These are phyloP conservation scores for Coniophora puteana DNA, from an alignment of 1,284 basidiomycete species.

Conservation along the genomic window DNA sequence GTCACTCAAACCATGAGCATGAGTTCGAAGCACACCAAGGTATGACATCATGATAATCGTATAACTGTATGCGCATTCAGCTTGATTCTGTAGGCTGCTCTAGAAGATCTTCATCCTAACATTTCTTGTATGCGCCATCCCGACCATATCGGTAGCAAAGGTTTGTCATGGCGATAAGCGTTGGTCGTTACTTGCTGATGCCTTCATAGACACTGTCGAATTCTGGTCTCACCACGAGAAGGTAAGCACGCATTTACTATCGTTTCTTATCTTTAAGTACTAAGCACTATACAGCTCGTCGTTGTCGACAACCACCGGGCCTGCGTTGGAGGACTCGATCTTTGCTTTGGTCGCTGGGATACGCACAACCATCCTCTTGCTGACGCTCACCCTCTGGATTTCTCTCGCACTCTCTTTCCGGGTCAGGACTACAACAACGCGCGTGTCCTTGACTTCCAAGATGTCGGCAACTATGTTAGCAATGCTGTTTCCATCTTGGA, in stretches of 20 bases:
- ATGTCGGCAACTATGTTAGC: slow-evolving; percentile 77
- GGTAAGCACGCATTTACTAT: slow-evolving; percentile 15
- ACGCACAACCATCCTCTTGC: slow-evolving; percentile 82
- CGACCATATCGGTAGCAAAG: slow-evolving; percentile 83
- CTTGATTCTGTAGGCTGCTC: slow-evolving; percentile 47
- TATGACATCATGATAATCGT: slow-evolving; percentile 17
- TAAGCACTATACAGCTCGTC: slow-evolving; percentile 45
- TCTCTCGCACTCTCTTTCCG: slow-evolving; percentile 80
- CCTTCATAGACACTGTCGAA: slow-evolving; percentile 61
- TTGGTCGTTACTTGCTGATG: too few species aligned
- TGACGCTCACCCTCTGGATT: slow-evolving; percentile 87
- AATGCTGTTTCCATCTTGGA: slow-evolving; percentile 74
- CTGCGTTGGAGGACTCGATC: slow-evolving; percentile 82
- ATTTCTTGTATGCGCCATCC: slow-evolving; percentile 86
- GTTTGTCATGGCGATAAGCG: slow-evolving; percentile 33
- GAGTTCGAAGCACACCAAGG: slow-evolving; percentile 84
- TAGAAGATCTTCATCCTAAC: slow-evolving; percentile 84
- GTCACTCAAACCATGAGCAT: slow-evolving; percentile 89
- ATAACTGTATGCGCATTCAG: slow-evolving; percentile 2
- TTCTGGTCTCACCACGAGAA: slow-evolving; percentile 88
- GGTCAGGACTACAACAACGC: slow-evolving; percentile 95
- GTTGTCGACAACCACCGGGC: slow-evolving; percentile 85
- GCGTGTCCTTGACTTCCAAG: slow-evolving; percentile 76
- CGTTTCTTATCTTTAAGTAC: slow-evolving; percentile 4
- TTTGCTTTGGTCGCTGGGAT: slow-evolving; percentile 96